Evolutionary conservation across 1,284 basidiomycete genomes (phyloP).

Genomic region (Apiotrichum domesticum): DNA sequence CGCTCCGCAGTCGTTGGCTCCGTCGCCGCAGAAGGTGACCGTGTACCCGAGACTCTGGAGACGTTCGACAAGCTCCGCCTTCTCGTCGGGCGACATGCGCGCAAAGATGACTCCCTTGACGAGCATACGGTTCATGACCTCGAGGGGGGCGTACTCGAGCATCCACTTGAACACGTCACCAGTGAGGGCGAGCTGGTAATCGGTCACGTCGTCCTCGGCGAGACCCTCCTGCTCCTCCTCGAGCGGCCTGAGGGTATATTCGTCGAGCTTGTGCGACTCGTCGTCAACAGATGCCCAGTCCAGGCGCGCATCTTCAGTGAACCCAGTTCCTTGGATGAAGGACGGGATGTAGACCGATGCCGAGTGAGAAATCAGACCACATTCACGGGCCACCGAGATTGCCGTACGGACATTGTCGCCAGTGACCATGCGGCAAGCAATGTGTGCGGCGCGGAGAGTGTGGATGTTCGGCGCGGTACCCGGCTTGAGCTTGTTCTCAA

Average conservation of each 20-base stretch:
- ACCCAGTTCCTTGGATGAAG: constrained; percentile 74
- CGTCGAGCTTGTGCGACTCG: constrained; percentile 73
- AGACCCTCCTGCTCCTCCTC: constrained; percentile 53
- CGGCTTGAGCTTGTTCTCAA: constrained; percentile 97
- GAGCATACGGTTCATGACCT: constrained; percentile 94
- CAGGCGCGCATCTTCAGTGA: constrained; percentile 60
- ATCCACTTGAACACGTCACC: constrained; percentile 99
- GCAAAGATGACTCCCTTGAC: constrained; percentile 96
- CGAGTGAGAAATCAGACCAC: constrained; percentile 78
- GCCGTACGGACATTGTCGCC: constrained; percentile 97
- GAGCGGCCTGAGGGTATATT: constrained; percentile 77
- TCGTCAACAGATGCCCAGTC: constrained; percentile 95
- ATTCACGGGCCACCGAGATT: constrained; percentile 94
- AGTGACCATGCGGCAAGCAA: constrained; percentile 96
- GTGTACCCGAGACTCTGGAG: constrained; percentile 90
- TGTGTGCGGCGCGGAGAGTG: constrained; percentile 77
- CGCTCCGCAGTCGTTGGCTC: constrained; percentile 97
- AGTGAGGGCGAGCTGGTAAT: constrained; percentile 87
- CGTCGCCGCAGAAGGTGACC: constrained; percentile 97
- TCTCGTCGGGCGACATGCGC: constrained; percentile 99
- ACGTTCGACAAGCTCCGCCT: constrained; percentile 95
- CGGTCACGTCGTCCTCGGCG: constrained; percentile 63
- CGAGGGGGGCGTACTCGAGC: constrained; percentile 87
- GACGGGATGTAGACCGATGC: constrained; percentile 85
- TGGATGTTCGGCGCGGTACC: constrained; percentile 89